Base-by-base conservation (phyloP, 352 stramenopile genomes). In the Phytopythium boreale region DNA sequence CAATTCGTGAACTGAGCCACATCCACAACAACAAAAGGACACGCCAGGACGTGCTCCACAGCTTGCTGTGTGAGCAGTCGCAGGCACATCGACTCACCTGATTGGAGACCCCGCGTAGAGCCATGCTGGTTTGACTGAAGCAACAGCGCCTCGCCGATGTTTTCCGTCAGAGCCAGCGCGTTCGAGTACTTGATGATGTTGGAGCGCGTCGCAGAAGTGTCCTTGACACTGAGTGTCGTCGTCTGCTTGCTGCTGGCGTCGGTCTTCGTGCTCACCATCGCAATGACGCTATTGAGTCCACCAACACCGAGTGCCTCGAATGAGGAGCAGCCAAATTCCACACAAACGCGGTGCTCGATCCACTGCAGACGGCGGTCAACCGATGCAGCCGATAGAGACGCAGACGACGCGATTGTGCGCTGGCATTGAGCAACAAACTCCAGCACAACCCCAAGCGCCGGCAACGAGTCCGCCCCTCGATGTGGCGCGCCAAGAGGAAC, bases 11-110 rank as follows among this genome's bases (percentile, higher is more conserved):
- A 84, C 60, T 79, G 60, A 37, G 64, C 70, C 59, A 91, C 68
- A 70, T 92, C 78, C 53, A 91, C 63, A n/a, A 91, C 65, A 22
- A 93, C 75, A 61, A 69, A 90, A 26, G 85, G 85, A 59, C 81
- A 87, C 37, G 72, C 59, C 37, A 73, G 69, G 59, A 93, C 64
- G 9, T 76, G 72, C 22, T 65, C 74, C 10, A 80, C 61, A 19
- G 82, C 82, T 64, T 86, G 73, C 57, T 77, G 64, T 27, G 69
- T 77, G 56, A 79, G 72, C 50, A 72, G 65, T 68, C 63, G 69
- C 59, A 55, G 60, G 62, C 68, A 72, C 56, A 29, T 51, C 47
- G 63, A 84, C 73, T 81, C 71, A 89, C 75, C 73, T 90, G 76
- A 72, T 73, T 65, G 51, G 20, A 12, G 14, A 6, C 36, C 47